Conservation (phyloP, 1,284 basidiomycete genomes). For the Stereum hirsutum region DNA sequence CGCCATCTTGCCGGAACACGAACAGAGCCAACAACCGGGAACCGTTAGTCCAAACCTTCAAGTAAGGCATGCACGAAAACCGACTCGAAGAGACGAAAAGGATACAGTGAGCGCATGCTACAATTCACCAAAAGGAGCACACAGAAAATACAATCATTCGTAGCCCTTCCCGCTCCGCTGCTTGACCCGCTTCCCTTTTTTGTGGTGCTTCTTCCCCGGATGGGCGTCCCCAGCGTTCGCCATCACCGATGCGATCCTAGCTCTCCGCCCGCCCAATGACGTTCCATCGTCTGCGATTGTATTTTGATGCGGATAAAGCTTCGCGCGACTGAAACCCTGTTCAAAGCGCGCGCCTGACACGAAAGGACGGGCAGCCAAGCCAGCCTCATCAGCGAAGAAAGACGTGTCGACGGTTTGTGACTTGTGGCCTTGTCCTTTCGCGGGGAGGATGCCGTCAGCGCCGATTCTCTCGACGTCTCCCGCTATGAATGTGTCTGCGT, state of each 20-base stretch:
- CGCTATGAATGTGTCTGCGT: constrained; percentile 73
- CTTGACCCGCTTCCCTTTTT: constrained; percentile 77
- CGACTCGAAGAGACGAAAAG: too few relatives aligned
- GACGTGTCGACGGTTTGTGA: constrained; percentile 70
- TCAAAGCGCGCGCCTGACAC: constrained; percentile 56
- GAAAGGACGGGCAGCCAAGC: constrained; percentile 51
- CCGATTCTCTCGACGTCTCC: constrained; percentile 17
- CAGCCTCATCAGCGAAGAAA: constrained; percentile 65
- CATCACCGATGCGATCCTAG: constrained; percentile 36
- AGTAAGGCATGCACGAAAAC: too few relatives aligned
- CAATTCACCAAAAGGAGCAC: too few relatives aligned
- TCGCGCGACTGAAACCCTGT: constrained; percentile 52
- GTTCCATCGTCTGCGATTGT: constrained; percentile 70
- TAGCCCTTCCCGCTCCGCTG: constrained; percentile 89
- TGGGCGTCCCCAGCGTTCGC: constrained; percentile 31
- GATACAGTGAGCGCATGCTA: too few relatives aligned
- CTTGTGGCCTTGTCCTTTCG: constrained; percentile 35
- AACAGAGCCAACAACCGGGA: too few relatives aligned
- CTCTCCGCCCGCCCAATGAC: constrained; percentile 37
- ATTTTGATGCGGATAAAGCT: constrained; percentile 76
- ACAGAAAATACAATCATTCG: constrained; percentile 48
- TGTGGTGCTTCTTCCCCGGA: constrained; percentile 82
- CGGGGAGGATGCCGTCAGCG: constrained; percentile 13
- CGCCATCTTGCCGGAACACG: too few relatives aligned
- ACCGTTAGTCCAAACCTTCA: too few relatives aligned